Evolutionary conservation across 352 stramenopile species (phyloP), one percentile per base, ranked within the genome.

Genomic region (Pythium coloratum): DNA sequence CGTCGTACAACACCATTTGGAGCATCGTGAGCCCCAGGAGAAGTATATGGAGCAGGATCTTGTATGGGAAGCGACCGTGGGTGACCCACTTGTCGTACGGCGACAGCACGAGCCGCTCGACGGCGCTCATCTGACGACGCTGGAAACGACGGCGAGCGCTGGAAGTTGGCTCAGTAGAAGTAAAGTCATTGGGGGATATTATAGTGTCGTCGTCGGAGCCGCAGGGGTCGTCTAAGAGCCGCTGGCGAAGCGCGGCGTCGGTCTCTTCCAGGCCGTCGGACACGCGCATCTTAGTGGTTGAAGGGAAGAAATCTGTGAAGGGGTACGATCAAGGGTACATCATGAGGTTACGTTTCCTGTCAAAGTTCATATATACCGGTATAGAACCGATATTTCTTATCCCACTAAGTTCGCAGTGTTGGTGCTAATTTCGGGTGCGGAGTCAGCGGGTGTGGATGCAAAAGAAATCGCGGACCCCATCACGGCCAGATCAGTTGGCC

Each of bases 11-110:
- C 61, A 78, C 67, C 80, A 96, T 91, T 59, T 94, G 87, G 26
- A 76, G 50, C 46, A 82, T 79, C 44, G 84, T 90, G 71, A 94
- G 82, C 61, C 77, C 47, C 55, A 97, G 34, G 14, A 97, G 81
- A n/a, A 79, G 46, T 40, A 87, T 62, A 55, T 97, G 89, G 63
- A 95, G 76, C 64, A 71, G 62, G 67, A 96, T 69, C 72, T 97
- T 97, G 76, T 78, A 93, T 5, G 89, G 90, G 66, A 97, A 91
- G 53, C 84, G 83, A 16, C 83, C 70, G 68, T 94, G 77, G 16
- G 47, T 26, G 24, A 60, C 30, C 86, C 87, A 96, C 55, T 94
- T 95, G 61, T 93, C 86, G 76, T 82, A 92, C 20, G 85, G 84
- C n/a, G 88, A 94, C 14, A 96, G 76, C 71, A 88, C 58, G 36